Base-by-base conservation (phyloP, 2,329 filamentous ascomycete genomes). In the Zymoseptoria passerinii region DNA sequence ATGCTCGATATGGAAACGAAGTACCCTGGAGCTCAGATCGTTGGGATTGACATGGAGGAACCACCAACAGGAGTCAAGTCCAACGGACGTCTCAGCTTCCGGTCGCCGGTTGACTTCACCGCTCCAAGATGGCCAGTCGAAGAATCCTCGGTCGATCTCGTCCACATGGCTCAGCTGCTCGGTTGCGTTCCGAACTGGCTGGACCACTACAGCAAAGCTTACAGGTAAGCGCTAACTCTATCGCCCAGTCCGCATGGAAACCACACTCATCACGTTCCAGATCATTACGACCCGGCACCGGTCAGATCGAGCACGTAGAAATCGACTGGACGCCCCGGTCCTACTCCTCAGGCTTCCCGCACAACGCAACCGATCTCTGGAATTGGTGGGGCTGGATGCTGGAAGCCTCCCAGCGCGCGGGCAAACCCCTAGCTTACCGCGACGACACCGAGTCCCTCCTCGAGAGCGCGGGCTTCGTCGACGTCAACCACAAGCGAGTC, bases 281-380 rank as follows among this genome's bases (percentile, higher is more conserved):
- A 55, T 89, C 95, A 69, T 79, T 96, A 27, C 85, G 84, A 66
- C 90, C 90, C 1, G 86, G 86, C 1, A 80, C 77, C 48, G 92
- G 92, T 56, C 82, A 81, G 70, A 80, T 96, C 57, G 92, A 97
- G 73, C 90, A 95, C 65, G 83, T 95, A 52, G 92, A 97, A 71
- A 87, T 97, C 56, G 90, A 97, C 73, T 89, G 89, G 73, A 78
- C 82, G 52, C 90, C 90, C 18, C 83, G 83, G 54, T 84, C 89
- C 66, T 80, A 81, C 40, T 83, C 83, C 0, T 74, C 88, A 8
- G 29, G 59, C 13, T 78, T 66, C 19, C 60, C 82, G 9, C 64
- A 74, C 3, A 75, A 83, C 44, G 83, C 86, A 7, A 76, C 80
- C 28, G 75, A 92, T 16, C 73, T 68, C 48, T 58, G 77, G 50